Conservation (phyloP, 176 grass and related monocot species). For the Avena sativa region DNA sequence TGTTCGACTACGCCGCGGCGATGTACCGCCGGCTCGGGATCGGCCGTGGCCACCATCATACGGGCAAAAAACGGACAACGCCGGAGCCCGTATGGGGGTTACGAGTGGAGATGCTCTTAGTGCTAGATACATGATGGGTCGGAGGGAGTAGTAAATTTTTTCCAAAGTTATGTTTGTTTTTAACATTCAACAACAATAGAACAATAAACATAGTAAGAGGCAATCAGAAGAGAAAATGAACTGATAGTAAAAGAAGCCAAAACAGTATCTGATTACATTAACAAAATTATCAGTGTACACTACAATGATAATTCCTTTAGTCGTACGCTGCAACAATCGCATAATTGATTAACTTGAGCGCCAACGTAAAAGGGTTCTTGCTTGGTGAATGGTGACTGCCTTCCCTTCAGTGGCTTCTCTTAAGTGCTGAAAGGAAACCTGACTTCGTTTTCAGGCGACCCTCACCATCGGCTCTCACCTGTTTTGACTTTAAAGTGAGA, state of each 20-base stretch:
- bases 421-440: constrained; percentile 61
- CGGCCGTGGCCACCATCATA: too few relatives aligned
- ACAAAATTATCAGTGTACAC: neutral
- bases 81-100: too few relatives aligned
- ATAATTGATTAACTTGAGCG: neutral
- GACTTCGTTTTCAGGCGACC: constrained; percentile 53
- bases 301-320: neutral
- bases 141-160: too few relatives aligned
- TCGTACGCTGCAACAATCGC: constrained; percentile 3
- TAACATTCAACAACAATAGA: too few relatives aligned
- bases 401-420: constrained; percentile 57
- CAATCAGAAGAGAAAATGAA: neutral
- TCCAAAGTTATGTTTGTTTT: too few relatives aligned
- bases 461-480: constrained; percentile 47
- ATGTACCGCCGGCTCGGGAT: too few relatives aligned
- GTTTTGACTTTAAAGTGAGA: neutral
- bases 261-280: neutral
- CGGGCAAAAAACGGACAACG: too few relatives aligned
- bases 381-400: neutral
- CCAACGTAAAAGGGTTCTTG: neutral
- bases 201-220: neutral
- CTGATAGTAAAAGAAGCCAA: neutral
- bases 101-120: too few relatives aligned
- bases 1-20: too few relatives aligned
- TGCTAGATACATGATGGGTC: too few relatives aligned